phyloP scores from a whole-genome alignment of 2,329 filamentous ascomycete genomes.

The Cercospora sesami region DNA sequence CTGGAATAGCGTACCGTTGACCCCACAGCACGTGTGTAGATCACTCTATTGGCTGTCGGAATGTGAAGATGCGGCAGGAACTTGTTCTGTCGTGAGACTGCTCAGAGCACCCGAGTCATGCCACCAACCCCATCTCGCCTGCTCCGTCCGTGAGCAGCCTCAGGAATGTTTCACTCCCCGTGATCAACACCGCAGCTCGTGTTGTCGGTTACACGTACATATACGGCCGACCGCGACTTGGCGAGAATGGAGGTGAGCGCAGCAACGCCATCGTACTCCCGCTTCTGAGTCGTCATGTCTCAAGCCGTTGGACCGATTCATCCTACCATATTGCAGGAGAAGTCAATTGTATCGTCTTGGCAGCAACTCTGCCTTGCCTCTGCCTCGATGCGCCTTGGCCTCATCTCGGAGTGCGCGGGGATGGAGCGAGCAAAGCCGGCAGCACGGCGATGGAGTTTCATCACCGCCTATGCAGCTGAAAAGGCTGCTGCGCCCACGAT shows the following conservation, averaged over 20 bases:
- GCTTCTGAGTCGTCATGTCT: slow-evolving; percentile 7
- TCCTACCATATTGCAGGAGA: background rate
- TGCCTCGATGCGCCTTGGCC: slow-evolving; percentile 1
- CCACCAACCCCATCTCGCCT: background rate
- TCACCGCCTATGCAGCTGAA: background rate
- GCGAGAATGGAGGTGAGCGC: slow-evolving; percentile 7
- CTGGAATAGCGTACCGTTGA: slow-evolving; percentile 9
- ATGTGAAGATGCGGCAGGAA: slow-evolving; percentile 3
- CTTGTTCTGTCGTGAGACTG: slow-evolving; percentile 4
- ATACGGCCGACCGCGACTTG: background rate
- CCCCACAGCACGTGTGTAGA: background rate
- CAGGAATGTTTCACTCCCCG: slow-evolving; percentile 14
- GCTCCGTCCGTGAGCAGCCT: background rate
- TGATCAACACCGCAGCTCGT: slow-evolving; percentile 7
- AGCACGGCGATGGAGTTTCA: background rate
- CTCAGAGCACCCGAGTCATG: slow-evolving; percentile 2
- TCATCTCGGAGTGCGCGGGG: slow-evolving; percentile 6
- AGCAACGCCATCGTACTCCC: background rate
- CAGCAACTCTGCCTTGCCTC: background rate
- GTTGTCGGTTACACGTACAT: background rate
- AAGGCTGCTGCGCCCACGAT: background rate
- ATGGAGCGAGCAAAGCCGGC: background rate
- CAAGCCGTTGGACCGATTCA: background rate
- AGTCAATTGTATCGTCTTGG: background rate
- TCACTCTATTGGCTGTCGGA: slow-evolving; percentile 13